Evolutionary conservation across 2,329 filamentous ascomycete species (phyloP).

Genomic region (Botrytis pseudocinerea): DNA sequence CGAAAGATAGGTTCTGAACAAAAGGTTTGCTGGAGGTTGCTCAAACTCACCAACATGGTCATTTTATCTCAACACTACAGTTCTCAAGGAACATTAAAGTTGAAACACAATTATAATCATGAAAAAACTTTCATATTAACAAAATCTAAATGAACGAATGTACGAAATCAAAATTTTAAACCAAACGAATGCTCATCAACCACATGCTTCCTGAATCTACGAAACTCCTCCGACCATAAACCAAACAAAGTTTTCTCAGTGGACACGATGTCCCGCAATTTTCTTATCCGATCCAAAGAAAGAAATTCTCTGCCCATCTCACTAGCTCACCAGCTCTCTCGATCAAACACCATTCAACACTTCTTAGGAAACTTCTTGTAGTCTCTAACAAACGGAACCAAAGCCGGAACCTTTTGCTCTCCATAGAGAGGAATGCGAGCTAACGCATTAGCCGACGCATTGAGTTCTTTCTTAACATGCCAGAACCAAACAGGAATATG

Average conservation of each 20-base stretch:
- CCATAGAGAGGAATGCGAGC: constrained; percentile 6
- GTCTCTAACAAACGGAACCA: neutral
- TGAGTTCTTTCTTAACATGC: constrained; percentile 21
- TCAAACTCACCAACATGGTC: neutral
- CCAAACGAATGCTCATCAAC: neutral
- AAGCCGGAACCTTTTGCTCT: neutral
- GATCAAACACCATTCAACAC: neutral
- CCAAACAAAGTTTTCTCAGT: too few species aligned
- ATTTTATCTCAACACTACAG: neutral
- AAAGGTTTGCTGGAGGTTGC: neutral
- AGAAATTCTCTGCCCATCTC: neutral
- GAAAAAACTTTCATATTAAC: rapidly evolving
- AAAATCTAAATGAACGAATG: neutral
- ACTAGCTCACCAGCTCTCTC: neutral
- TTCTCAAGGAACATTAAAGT: neutral
- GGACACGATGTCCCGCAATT: neutral
- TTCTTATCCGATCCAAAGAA: neutral
- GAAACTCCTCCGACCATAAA: neutral
- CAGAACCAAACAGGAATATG: constrained; percentile 25
- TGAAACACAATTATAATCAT: neutral
- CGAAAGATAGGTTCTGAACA: neutral
- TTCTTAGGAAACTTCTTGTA: neutral
- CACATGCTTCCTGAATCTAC: neutral
- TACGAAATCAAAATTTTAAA: neutral
- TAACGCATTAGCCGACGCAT: constrained; percentile 18